Conservation (phyloP, 352 stramenopile genomes). For the Globisporangium iwayamae region DNA sequence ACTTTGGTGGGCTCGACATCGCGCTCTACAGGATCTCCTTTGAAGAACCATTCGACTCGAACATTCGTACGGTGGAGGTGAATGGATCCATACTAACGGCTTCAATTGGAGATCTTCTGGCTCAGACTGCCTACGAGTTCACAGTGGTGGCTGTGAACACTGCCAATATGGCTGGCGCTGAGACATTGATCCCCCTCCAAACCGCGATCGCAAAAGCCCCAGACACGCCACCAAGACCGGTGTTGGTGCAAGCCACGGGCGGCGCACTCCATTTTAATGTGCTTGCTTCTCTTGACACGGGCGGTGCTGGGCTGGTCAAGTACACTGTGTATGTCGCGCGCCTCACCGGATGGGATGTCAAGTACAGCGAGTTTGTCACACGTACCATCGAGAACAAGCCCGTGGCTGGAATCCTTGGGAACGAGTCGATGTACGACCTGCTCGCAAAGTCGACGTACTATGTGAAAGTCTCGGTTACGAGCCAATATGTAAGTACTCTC, state of each 20-base stretch:
- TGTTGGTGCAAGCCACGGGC: slow-evolving; percentile 36
- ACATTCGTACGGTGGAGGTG: slow-evolving; percentile 13
- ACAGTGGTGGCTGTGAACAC: slow-evolving; percentile 27
- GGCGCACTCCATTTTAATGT: slow-evolving; percentile 38
- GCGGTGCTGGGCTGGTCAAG: slow-evolving; percentile 28
- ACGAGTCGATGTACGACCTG: slow-evolving; percentile 28
- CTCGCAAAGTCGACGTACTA: slow-evolving; percentile 35
- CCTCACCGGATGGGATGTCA: slow-evolving; percentile 13
- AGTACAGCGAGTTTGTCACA: slow-evolving; percentile 17
- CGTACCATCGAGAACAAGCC: slow-evolving; percentile 7
- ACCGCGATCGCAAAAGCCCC: slow-evolving; percentile 21
- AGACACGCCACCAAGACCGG: slow-evolving; percentile 19
- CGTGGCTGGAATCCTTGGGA: slow-evolving; percentile 17
- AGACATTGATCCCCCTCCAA: neutral
- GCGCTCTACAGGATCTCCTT: slow-evolving; percentile 23
- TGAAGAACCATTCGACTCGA: slow-evolving; percentile 6
- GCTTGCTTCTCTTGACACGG: slow-evolving; percentile 32
- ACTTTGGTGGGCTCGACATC: slow-evolving; percentile 31
- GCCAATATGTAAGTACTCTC: slow-evolving; percentile 17
- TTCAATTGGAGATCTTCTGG: slow-evolving; percentile 24
- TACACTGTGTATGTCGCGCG: slow-evolving; percentile 34
- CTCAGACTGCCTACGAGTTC: slow-evolving; percentile 28
- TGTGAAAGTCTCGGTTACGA: slow-evolving; percentile 21
- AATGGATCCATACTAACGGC: slow-evolving; percentile 6
- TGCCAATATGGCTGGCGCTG: slow-evolving; percentile 14